Conservation (phyloP, 176 grass and related monocot genomes). For the Lolium perenne region DNA sequence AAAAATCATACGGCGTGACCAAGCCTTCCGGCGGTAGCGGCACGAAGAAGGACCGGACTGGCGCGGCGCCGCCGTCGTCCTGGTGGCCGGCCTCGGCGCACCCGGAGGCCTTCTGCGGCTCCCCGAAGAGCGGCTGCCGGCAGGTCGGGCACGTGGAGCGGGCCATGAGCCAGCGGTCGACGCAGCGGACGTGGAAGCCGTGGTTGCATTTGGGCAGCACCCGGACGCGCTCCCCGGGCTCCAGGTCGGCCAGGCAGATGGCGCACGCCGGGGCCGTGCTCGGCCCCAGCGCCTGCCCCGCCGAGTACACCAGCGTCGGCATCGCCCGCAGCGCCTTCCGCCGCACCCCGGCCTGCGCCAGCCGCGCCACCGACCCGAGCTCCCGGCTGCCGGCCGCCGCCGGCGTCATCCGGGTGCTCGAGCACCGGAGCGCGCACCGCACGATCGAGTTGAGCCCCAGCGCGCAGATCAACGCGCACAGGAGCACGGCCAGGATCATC, state of each 20-base stretch:
- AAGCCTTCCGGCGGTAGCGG: conserved; percentile 53
- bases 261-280: conserved; percentile 52
- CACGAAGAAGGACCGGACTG: conserved; percentile 44
- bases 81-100: conserved; percentile 12
- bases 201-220: conserved; percentile 80
- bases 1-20: conserved; percentile 49
- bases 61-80: background rate
- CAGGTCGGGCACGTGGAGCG: conserved; percentile 73
- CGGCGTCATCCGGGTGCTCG: conserved; percentile 40
- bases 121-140: conserved; percentile 49
- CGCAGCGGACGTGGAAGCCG: conserved; percentile 70
- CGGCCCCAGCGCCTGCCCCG: conserved; percentile 21
- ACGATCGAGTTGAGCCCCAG: conserved; percentile 87
- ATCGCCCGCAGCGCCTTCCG: conserved; percentile 72
- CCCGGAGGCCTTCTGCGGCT: conserved; percentile 45
- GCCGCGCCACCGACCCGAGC: conserved; percentile 42
- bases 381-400: background rate
- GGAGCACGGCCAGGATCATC: conserved; percentile 81
- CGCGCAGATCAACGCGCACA: conserved; percentile 78
- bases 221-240: conserved; percentile 57
- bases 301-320: conserved; percentile 70
- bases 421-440: conserved; percentile 74
- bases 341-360: conserved; percentile 54
- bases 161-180: conserved; percentile 71
- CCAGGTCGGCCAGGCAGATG: conserved; percentile 71